Conservation (phyloP, 2,329 filamentous ascomycete genomes). For the Stachybotrys elegans region DNA sequence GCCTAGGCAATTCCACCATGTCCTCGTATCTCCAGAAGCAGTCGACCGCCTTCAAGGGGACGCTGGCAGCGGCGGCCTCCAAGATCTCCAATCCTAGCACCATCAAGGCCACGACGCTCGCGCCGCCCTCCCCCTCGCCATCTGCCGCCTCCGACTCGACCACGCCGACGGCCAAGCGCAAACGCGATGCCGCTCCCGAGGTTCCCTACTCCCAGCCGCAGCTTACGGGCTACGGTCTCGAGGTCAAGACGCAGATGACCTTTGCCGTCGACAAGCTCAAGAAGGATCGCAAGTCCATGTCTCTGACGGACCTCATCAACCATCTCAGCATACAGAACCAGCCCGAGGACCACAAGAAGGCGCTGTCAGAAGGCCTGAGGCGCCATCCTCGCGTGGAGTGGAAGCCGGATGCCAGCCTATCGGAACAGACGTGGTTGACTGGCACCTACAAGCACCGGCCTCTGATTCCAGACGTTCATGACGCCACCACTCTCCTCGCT, state of each 20-base stretch:
- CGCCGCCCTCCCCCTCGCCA: conserved; percentile 58
- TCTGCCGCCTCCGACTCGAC: conserved; percentile 53
- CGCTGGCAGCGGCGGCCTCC: conserved; percentile 57
- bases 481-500: conserved; percentile 69
- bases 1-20: conserved; percentile 35
- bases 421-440: conserved; percentile 60
- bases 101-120: conserved; percentile 34
- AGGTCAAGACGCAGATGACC: conserved; percentile 81
- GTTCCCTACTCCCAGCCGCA: conserved; percentile 70
- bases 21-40: conserved; percentile 61
- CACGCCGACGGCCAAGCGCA: conserved; percentile 60
- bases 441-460: conserved; percentile 82
- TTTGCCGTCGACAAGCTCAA: conserved; percentile 83
- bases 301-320: conserved; percentile 70
- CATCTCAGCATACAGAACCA: conserved; percentile 69
- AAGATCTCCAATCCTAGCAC: conserved; percentile 50
- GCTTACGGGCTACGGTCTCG: conserved; percentile 68
- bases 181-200: conserved; percentile 48
- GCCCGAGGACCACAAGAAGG: conserved; percentile 55
- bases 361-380: conserved; percentile 64
- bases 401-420: conserved; percentile 52
- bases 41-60: conserved; percentile 56
- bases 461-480: conserved; percentile 72
- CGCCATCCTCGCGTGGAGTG: conserved; percentile 56
- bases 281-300: conserved; percentile 63